Conservation (phyloP, 352 stramenopile genomes). For the Phytophthora aleatoria region DNA sequence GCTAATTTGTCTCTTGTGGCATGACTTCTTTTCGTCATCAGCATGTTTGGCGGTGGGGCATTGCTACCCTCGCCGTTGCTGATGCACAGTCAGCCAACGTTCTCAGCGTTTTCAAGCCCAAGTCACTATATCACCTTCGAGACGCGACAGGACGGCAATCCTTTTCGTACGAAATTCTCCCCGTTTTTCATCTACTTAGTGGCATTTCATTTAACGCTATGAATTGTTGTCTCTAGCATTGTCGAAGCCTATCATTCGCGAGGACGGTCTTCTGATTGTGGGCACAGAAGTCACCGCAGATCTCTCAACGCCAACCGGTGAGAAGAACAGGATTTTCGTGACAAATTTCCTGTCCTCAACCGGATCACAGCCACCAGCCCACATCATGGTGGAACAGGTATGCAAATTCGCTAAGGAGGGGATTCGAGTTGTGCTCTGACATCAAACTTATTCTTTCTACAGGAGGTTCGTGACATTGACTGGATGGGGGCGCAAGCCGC, state of each 20-base stretch:
- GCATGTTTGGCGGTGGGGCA: constrained; percentile 10
- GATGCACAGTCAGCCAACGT: constrained; percentile 19
- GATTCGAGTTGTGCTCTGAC: not conserved
- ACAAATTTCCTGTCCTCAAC: constrained; percentile 47
- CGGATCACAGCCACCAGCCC: constrained; percentile 23
- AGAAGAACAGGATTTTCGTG: constrained; percentile 69
- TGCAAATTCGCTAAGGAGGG: not conserved
- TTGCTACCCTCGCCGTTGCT: constrained; percentile 15
- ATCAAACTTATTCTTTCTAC: constrained; percentile 8
- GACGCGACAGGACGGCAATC: constrained; percentile 32
- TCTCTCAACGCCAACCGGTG: not conserved
- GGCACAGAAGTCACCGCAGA: constrained; percentile 53
- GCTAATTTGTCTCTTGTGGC: not conserved
- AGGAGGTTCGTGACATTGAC: constrained; percentile 79
- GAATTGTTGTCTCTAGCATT: constrained; percentile 45
- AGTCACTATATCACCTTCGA: constrained; percentile 41
- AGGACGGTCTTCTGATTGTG: constrained; percentile 75
- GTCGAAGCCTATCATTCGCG: constrained; percentile 76
- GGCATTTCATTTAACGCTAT: constrained; percentile 6
- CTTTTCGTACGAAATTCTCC: constrained; percentile 41
- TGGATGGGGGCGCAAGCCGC: constrained; percentile 58
- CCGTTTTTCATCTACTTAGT: not conserved
- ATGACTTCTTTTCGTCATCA: not conserved
- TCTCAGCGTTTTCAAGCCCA: constrained; percentile 7
- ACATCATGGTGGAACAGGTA: constrained; percentile 54